A percentile compares a stretch with the other conserved stretches of the same genome.
Evolutionary conservation across 192 early-diverging fungal genomes (phyloP).

Genomic region (Entomortierella parvispora): DNA sequence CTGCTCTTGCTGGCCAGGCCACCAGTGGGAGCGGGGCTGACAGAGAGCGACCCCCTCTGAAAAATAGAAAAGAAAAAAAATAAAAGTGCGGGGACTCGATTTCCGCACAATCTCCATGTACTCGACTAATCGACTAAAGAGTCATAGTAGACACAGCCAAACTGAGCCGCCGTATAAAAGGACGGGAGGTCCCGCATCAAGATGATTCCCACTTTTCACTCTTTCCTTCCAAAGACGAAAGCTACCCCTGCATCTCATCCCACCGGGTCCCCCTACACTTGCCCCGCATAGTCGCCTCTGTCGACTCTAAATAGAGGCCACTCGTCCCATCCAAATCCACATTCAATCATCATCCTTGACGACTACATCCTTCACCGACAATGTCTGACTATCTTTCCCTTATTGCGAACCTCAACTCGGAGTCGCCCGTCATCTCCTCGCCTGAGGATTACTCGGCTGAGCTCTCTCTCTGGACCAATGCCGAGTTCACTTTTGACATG

Average conservation of each 20-base stretch:
- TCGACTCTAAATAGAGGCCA: conserved; percentile 41
- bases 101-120: too few relatives aligned
- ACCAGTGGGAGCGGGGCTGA: too few relatives aligned
- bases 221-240: conserved; percentile 24
- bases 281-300: conserved; percentile 46
- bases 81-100: too few relatives aligned
- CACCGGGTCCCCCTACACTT: conserved; percentile 31
- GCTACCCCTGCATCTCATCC: conserved; percentile 39
- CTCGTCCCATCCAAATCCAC: background rate
- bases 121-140: too few relatives aligned
- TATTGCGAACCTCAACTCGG: conserved; percentile 49
- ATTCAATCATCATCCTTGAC: too few relatives aligned
- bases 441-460: conserved; percentile 73
- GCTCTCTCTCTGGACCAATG: conserved; percentile 73
- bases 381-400: conserved; percentile 47
- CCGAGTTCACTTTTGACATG: conserved; percentile 76
- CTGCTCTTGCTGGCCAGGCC: too few relatives aligned
- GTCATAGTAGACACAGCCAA: too few relatives aligned
- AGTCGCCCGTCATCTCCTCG: conserved; percentile 45
- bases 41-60: too few relatives aligned
- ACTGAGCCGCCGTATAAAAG: too few relatives aligned
- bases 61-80: too few relatives aligned
- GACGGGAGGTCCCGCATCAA: background rate
- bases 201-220: conserved; percentile 2
- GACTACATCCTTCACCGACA: background rate